phyloP scores from a whole-genome alignment of 2,329 filamentous ascomycete species.

The Ambrosiella cleistominuta region DNA sequence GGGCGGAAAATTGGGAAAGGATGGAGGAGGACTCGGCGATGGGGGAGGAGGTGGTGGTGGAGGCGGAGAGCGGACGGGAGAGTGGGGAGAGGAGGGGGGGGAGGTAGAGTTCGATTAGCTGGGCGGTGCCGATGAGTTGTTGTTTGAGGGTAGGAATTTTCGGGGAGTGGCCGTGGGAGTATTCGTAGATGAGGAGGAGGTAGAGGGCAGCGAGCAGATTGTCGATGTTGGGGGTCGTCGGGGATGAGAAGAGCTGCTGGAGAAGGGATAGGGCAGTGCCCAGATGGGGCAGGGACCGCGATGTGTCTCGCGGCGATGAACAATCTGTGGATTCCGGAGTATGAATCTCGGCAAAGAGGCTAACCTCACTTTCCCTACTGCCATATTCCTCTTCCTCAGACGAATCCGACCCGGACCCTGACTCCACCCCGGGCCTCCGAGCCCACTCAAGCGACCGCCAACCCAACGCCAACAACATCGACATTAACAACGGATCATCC shows the following conservation, averaged over 20 bases:
- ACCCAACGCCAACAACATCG: neutral
- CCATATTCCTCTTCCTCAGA: neutral
- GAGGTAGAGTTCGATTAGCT: neutral
- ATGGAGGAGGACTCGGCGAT: neutral
- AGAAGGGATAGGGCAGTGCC: neutral
- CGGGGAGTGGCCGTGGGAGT: neutral
- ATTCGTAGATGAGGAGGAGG: slow-evolving; percentile 1
- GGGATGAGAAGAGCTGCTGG: neutral
- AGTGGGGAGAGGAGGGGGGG: neutral
- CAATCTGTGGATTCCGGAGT: neutral
- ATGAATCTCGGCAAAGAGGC: neutral
- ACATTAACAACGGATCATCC: neutral
- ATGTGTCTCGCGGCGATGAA: neutral
- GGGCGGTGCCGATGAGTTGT: neutral
- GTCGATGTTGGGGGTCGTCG: neutral
- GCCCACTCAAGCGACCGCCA: neutral
- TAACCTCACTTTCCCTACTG: neutral
- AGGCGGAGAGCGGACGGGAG: neutral
- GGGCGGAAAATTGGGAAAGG: neutral
- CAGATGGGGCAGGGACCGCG: neutral
- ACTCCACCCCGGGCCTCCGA: neutral
- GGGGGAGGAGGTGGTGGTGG: neutral
- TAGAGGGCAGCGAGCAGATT: neutral
- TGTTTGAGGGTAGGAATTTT: neutral
- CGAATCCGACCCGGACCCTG: neutral